A percentile compares a stretch with the other conserved stretches of the same genome.
Evolutionary conservation across 2,329 filamentous ascomycete genomes (phyloP).

Genomic region (Hymenotorrendiella dingleyae): DNA sequence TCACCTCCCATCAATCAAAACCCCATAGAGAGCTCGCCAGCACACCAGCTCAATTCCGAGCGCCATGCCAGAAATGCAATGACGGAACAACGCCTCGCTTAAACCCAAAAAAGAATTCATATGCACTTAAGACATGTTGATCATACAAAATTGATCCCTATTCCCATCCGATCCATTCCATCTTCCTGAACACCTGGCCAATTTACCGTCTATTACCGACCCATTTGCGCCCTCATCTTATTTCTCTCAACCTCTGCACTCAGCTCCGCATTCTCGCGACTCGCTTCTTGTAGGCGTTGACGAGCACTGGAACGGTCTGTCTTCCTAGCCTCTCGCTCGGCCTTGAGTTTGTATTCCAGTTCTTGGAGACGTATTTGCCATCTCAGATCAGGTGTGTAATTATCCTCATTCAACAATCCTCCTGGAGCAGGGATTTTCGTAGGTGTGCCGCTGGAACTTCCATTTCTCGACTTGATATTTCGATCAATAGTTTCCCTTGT

Average conservation of each 20-base stretch:
- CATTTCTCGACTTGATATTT: slow-evolving; percentile 40
- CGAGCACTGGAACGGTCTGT: slow-evolving; percentile 79
- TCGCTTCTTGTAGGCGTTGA: slow-evolving; percentile 58
- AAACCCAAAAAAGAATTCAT: not conserved
- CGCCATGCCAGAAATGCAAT: not conserved
- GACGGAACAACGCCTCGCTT: not conserved
- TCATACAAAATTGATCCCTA: not conserved
- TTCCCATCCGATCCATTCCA: not conserved
- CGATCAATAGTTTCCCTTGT: slow-evolving; percentile 20
- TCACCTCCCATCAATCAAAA: not conserved
- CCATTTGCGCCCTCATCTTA: slow-evolving; percentile 19
- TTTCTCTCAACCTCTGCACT: slow-evolving; percentile 49
- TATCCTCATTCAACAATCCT: slow-evolving; percentile 22
- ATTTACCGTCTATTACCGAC: not conserved
- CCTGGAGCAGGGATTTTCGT: not conserved
- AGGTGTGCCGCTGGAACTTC: not conserved
- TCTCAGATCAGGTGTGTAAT: slow-evolving; percentile 54
- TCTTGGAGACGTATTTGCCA: slow-evolving; percentile 85
- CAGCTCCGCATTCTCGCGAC: slow-evolving; percentile 66
- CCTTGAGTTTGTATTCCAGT: slow-evolving; percentile 81
- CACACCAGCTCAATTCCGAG: not conserved
- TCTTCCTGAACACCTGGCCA: not conserved
- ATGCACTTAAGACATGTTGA: not conserved
- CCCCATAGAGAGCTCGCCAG: not conserved
- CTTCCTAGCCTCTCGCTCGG: slow-evolving; percentile 79